Base-by-base conservation (phyloP, 805 yeast genomes). In the Metschnikowia kofuensis region DNA sequence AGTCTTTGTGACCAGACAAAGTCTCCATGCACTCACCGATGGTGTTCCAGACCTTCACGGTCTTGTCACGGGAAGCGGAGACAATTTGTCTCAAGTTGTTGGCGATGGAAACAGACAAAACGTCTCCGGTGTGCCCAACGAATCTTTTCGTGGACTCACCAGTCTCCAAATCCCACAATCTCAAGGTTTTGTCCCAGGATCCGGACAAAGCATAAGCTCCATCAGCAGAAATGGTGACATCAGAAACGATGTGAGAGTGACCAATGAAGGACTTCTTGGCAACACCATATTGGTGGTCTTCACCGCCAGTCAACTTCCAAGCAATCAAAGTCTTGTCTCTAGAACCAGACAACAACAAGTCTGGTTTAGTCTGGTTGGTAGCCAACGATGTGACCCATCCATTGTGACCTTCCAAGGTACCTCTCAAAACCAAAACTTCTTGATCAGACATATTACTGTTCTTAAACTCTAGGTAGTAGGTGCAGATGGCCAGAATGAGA, bases 41-140 rank as follows among this genome's bases (percentile, higher is more conserved):
- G 78, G 95, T 88, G 86, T 94, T 92, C 99, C 99, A 94, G 79
- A 94, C 89, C 84, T 89, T 91, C 76, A 94, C 90, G 76, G 98
- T 88, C 85, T 89, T 89, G 79, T 94, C 99, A 80, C 99, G 91
- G 65, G 98, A 91, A 77, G 96, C 96, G 75, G 98, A 91, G 61
- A 91, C 96, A 69, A 94, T 89, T 79, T 89, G 95, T 82, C 97
- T 88, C 77, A 92, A 91, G 85, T 89, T 88, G 74, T 87, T 83
- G 69, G 97, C 86, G 75, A 94, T 88, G 64, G 97, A 88, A 68
- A 92, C 97, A 57, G 98, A 91, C 79, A 91, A 79, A 63, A 94
- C 99, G 76, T 94, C 99, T 70, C 90, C 88, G 63, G 82, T 83
- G 95, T 94, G 99, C 70, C 99, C 99, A 64, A 86, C 96, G 73